Conservation (phyloP, 2,329 filamentous ascomycete genomes). For the Colletotrichum agaves region DNA sequence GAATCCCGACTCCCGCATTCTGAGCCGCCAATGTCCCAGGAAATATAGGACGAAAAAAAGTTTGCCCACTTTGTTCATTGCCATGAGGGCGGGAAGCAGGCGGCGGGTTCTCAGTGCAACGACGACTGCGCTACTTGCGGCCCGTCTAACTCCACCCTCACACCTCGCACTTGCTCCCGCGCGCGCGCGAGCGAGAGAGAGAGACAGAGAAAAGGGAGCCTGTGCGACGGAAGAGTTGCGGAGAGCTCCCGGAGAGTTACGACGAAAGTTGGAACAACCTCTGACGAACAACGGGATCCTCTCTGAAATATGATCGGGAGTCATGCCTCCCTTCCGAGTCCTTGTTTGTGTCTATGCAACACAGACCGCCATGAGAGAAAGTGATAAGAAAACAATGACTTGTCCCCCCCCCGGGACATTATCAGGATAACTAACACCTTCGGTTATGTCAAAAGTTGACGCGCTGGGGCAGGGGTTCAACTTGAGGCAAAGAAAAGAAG, state of each 20-base stretch:
- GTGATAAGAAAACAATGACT: slow-evolving; percentile 11
- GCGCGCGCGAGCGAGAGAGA: slow-evolving; percentile 1
- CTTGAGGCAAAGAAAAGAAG: background rate
- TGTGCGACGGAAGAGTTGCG: slow-evolving; percentile 9
- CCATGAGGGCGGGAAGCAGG: slow-evolving; percentile 28
- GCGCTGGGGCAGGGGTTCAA: slow-evolving; percentile 7
- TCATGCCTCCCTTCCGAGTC: background rate
- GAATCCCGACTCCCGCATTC: background rate
- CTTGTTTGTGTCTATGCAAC: slow-evolving; percentile 5
- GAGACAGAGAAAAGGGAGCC: too few species aligned
- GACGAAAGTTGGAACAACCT: slow-evolving; percentile 4
- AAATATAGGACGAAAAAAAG: background rate
- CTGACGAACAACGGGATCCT: background rate
- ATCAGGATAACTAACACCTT: slow-evolving; percentile 3
- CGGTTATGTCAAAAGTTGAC: slow-evolving; percentile 9
- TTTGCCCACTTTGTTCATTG: background rate
- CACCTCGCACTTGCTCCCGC: background rate
- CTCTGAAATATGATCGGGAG: slow-evolving; percentile 21
- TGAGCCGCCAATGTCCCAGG: background rate
- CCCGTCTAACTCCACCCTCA: background rate
- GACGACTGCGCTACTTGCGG: slow-evolving; percentile 5
- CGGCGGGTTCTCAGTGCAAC: background rate
- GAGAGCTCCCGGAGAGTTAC: background rate
- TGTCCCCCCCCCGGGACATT: slow-evolving; percentile 13
- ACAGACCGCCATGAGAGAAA: slow-evolving; percentile 21